These are phyloP conservation scores for Boletus hoseneyae DNA, from an alignment of 1,284 basidiomycete species.

Conservation along the genomic window DNA sequence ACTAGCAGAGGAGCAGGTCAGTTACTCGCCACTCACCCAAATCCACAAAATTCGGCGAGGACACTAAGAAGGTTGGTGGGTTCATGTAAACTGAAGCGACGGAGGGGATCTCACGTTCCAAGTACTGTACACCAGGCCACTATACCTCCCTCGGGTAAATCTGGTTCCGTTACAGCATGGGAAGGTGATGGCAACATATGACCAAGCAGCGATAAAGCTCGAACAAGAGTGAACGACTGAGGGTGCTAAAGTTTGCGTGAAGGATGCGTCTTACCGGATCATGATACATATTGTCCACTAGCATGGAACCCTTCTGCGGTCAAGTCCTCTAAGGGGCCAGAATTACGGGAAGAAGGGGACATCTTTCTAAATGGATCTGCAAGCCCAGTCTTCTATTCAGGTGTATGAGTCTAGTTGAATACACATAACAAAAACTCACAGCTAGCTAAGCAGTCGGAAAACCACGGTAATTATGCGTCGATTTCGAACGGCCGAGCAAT, in stretches of 20 bases:
- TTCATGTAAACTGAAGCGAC: background rate
- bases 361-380: conserved; percentile 4
- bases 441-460: too few relatives aligned
- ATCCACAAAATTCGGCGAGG: conserved; percentile 27
- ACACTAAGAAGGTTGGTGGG: conserved; percentile 22
- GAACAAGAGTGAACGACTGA: too few relatives aligned
- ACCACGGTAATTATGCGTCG: too few relatives aligned
- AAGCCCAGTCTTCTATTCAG: too few relatives aligned
- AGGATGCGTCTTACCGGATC: too few relatives aligned
- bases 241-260: too few relatives aligned
- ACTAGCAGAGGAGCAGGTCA: background rate
- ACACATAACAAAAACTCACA: too few relatives aligned
- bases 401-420: too few relatives aligned
- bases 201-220: too few relatives aligned
- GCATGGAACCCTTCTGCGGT: conserved; percentile 16
- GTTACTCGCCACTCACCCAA: conserved; percentile 20
- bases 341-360: background rate
- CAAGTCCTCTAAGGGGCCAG: conserved; percentile 35
- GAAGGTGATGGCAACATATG: background rate
- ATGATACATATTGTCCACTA: too few relatives aligned
- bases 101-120: conserved; percentile 22
- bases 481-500: too few relatives aligned
- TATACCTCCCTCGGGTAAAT: conserved; percentile 26
- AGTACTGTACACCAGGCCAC: conserved; percentile 30
- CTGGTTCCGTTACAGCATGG: background rate